Evolutionary conservation across 257 asterid species (phyloP), one percentile per base, ranked within the genome.

Genomic region (Jaltomata sinuosa): DNA sequence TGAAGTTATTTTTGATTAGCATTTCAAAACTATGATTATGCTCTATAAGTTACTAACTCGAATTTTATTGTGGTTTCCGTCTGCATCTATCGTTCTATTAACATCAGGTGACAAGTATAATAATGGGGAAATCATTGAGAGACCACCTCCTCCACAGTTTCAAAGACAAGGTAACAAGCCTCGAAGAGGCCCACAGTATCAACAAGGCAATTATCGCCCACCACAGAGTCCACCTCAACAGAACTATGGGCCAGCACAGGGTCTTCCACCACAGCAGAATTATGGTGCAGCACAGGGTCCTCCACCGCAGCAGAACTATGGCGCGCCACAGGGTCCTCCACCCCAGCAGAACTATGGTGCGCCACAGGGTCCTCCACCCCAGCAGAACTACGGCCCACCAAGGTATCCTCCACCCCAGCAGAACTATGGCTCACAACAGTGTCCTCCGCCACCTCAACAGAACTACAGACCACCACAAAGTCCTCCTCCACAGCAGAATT

Each of bases 51-150:
- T 34, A 42, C 47, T 32, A 45, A 22, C 80, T 31, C 22, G 31
- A 31, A 67, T 49, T 18, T 50, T 79, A 38, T 49, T 45, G 40
- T 64, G 45, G 34, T 69, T 64, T 47, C 45, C 19, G 67, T 65
- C 38, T 21, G 36, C 65, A 49, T 85, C 29, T 71, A 22, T 79
- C 82, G 81, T 34, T 55, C 67, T 65, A 32, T 50, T 42, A 38
- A 76, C 83, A 32, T 49, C 92, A 96, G 99, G 99, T 38, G 99
- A 97, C 88, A 97, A 97, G 91, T 97, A 97, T 85, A 88, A 90
- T 40, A 91, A 95, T 84, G 99, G 99, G 74, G 92, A 91, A 84
- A 97, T 97, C 76, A 88, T 93, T 55, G 97, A 94, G 79, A 92
- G 98, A 88, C 97, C 98, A 36, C 97, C 98, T 45, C 98, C 98